These are phyloP conservation scores for Entrophospora sp. DNA, from an alignment of 192 early-diverging fungal species.

Conservation along the genomic window DNA sequence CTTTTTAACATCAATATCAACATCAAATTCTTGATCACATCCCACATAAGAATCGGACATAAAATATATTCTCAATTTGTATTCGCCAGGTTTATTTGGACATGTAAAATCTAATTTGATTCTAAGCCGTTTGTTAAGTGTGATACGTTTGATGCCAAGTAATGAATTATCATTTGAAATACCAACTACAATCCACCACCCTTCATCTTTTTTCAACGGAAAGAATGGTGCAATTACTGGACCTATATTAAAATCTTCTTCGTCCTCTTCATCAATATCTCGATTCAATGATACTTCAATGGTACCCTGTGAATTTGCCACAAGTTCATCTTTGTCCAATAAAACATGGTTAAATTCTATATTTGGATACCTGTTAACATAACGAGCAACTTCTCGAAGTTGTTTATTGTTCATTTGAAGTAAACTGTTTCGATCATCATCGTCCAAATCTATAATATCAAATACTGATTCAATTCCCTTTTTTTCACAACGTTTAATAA, in stretches of 20 bases:
- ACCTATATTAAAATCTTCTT: constrained; percentile 52
- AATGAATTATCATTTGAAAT: constrained; percentile 69
- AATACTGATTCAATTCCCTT: constrained; percentile 79
- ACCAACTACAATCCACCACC: constrained; percentile 96
- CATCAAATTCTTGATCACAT: constrained; percentile 90
- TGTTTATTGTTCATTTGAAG: constrained; percentile 55
- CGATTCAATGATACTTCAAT: constrained; percentile 72
- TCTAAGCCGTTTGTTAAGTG: constrained; percentile 47
- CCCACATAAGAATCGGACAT: constrained; percentile 95
- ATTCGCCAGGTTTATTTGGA: constrained; percentile 53
- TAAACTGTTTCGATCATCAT: constrained; percentile 61
- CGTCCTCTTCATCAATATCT: constrained; percentile 64
- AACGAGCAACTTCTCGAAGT: constrained; percentile 73
- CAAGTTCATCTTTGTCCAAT: constrained; percentile 49
- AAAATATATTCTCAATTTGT: constrained; percentile 68
- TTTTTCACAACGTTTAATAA: constrained; percentile 64
- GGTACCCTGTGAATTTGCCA: constrained; percentile 54
- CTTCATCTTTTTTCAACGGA: constrained; percentile 81
- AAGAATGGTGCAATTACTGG: constrained; percentile 90
- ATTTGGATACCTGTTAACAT: constrained; percentile 89
- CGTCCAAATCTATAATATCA: constrained; percentile 91
- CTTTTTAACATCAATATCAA: constrained; percentile 51
- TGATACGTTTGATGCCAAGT: constrained; percentile 82
- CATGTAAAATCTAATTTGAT: constrained; percentile 82
- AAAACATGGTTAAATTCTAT: constrained; percentile 74